Evolutionary conservation across 352 stramenopile genomes (phyloP).

Genomic region (Aphanomyces invadans): DNA sequence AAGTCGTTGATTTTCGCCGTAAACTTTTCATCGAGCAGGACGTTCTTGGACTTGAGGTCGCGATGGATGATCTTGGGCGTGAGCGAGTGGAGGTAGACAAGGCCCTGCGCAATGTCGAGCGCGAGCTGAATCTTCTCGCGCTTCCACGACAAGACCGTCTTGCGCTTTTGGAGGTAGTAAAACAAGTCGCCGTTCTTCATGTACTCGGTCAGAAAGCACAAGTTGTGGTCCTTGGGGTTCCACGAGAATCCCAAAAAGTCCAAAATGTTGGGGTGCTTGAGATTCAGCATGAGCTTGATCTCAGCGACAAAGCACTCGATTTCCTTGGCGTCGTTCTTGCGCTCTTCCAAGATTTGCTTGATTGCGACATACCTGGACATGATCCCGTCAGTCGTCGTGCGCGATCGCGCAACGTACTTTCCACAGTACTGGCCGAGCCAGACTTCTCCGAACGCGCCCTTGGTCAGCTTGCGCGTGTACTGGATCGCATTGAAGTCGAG

Average conservation of each 20-base stretch:
- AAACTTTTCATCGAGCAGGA: constrained; percentile 23
- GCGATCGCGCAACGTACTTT: constrained; percentile 15
- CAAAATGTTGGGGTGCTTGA: constrained; percentile 73
- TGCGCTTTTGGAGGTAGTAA: constrained; percentile 53
- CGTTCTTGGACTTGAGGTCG: constrained; percentile 25
- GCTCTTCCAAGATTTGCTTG: constrained; percentile 75
- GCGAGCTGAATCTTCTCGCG: constrained; percentile 14
- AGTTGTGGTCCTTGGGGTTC: constrained; percentile 50
- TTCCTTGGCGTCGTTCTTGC: constrained; percentile 74
- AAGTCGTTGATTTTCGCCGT: constrained; percentile 26
- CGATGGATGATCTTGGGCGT: constrained; percentile 26
- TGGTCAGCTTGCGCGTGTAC: constrained; percentile 63
- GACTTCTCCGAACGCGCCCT: constrained; percentile 62
- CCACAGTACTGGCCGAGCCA: constrained; percentile 62
- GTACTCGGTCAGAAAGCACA: constrained; percentile 78
- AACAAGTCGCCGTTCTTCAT: constrained; percentile 75
- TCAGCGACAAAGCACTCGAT: constrained; percentile 77
- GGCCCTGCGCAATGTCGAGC: constrained; percentile 21
- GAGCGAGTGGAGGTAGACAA: constrained; percentile 23
- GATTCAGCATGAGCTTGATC: constrained; percentile 48
- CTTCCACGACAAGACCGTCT: constrained; percentile 45
- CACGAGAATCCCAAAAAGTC: constrained; percentile 73
- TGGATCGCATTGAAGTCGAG: constrained; percentile 55
- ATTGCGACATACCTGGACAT: constrained; percentile 40
- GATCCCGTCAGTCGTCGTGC: too few species aligned